Evolutionary conservation across 768 basidiomycete genomes (phyloP).

Genomic region (Epithele typhae): DNA sequence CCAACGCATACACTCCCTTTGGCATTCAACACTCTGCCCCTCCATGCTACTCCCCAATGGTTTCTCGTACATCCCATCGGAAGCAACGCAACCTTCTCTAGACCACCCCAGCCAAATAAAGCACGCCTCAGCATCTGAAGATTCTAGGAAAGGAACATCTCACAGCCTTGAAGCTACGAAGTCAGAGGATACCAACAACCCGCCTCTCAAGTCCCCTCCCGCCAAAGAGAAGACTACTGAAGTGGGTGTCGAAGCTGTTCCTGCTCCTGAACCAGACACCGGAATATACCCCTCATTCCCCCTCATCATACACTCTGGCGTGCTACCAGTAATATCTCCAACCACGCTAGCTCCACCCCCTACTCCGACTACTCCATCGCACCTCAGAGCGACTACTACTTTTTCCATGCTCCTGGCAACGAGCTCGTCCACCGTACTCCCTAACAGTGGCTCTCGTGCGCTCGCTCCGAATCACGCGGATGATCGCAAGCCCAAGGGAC

Average conservation of each 20-base stretch:
- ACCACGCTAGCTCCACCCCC: constrained; percentile 7
- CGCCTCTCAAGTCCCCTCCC: constrained; percentile 8
- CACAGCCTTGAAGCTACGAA: constrained; percentile 9
- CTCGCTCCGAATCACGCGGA: constrained; percentile 7
- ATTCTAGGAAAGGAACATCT: too few species aligned
- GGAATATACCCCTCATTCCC: constrained; percentile 19
- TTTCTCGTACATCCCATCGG: too few species aligned
- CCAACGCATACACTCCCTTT: too few species aligned
- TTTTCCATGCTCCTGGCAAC: too few species aligned
- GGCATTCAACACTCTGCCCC: too few species aligned
- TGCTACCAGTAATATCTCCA: constrained; percentile 17
- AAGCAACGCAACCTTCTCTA: too few species aligned
- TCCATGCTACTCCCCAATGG: too few species aligned
- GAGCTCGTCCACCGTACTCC: background rate
- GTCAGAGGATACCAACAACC: constrained; percentile 1
- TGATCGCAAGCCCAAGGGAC: constrained; percentile 25
- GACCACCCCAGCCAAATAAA: too few species aligned
- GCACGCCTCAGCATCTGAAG: too few species aligned
- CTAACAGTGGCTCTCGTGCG: constrained; percentile 8
- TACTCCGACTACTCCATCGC: too few species aligned
- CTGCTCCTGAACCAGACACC: constrained; percentile 47
- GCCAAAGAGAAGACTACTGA: constrained; percentile 15
- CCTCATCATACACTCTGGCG: constrained; percentile 20
- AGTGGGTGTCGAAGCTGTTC: constrained; percentile 34
- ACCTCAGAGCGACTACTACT: too few species aligned